phyloP scores from a whole-genome alignment of 345 rosid genomes.

The Rubroshorea leprosula region DNA sequence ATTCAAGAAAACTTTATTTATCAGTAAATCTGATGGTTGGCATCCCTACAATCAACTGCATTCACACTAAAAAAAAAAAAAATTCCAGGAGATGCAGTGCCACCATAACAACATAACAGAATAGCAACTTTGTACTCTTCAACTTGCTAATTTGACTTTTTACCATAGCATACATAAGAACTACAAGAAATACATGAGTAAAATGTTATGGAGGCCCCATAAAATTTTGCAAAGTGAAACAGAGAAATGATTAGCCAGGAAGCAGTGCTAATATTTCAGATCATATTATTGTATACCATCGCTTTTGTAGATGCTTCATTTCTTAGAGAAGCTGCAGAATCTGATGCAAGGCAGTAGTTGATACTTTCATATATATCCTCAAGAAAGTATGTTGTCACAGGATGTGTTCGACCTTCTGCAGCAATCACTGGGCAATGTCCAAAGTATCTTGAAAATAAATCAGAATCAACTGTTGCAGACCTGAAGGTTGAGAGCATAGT shows the following conservation, averaged over 20 bases:
- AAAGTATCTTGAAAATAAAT: constrained; percentile 75
- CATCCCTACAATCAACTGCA: background rate
- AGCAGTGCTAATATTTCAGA: constrained; percentile 1
- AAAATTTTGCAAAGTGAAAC: background rate
- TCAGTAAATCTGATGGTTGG: constrained; percentile 3
- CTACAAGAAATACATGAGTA: too few species aligned
- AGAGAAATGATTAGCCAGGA: background rate
- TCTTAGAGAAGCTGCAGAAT: constrained; percentile 75
- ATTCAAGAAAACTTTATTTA: background rate
- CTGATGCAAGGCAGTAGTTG: constrained; percentile 64
- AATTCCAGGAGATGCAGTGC: background rate
- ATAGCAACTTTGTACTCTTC: too few species aligned
- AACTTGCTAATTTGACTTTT: too few species aligned
- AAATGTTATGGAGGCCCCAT: too few species aligned
- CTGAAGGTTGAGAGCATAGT: constrained; percentile 28
- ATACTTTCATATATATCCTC: constrained; percentile 81
- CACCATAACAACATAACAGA: background rate
- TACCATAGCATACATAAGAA: too few species aligned
- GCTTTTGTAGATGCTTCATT: constrained; percentile 40
- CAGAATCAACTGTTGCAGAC: constrained; percentile 97
- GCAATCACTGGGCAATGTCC: constrained; percentile 83
- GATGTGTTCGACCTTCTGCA: constrained; percentile 87
- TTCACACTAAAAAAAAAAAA: too few species aligned
- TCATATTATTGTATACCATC: constrained; percentile 39
- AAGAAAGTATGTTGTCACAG: constrained; percentile 68